Evolutionary conservation across 495 filamentous ascomycete genomes (phyloP).

Genomic region (Hypoxylon fragiforme): DNA sequence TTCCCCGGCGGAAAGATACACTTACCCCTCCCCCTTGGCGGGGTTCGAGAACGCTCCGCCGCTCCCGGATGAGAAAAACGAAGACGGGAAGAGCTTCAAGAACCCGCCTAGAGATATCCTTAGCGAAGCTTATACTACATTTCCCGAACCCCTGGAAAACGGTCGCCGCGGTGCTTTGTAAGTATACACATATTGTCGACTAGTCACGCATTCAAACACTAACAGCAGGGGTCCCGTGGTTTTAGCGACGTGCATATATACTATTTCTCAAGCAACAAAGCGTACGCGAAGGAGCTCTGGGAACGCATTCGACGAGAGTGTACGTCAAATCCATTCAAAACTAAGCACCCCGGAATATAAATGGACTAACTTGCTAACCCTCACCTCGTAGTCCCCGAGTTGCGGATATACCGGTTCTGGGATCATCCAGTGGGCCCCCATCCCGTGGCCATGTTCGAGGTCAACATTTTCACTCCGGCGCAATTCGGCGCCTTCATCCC

Average conservation of each 20-base stretch:
- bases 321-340: constrained; percentile 38
- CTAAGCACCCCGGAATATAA: background rate
- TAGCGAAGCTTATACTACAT: constrained; percentile 67
- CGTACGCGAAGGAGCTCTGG: constrained; percentile 71
- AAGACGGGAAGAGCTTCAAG: constrained; percentile 68
- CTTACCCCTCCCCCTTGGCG: constrained; percentile 67
- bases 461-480: constrained; percentile 80
- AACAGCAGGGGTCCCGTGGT: background rate
- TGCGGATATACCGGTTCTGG: constrained; percentile 79
- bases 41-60: constrained; percentile 67
- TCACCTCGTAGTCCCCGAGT: constrained; percentile 68
- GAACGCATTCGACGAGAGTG: constrained; percentile 81
- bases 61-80: constrained; percentile 61
- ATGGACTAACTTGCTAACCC: background rate
- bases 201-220: background rate
- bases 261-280: constrained; percentile 65
- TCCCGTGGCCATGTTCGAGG: constrained; percentile 87
- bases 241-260: constrained; percentile 79
- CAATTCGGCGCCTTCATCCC: constrained; percentile 87
- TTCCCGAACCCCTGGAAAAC: constrained; percentile 66
- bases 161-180: constrained; percentile 61
- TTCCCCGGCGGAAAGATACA: constrained; percentile 35
- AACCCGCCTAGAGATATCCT: constrained; percentile 60
- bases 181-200: constrained; percentile 22
- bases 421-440: constrained; percentile 82